Base-by-base conservation (phyloP, 2,329 filamentous ascomycete species). In the Ophiocordyceps camponoti-floridani region DNA sequence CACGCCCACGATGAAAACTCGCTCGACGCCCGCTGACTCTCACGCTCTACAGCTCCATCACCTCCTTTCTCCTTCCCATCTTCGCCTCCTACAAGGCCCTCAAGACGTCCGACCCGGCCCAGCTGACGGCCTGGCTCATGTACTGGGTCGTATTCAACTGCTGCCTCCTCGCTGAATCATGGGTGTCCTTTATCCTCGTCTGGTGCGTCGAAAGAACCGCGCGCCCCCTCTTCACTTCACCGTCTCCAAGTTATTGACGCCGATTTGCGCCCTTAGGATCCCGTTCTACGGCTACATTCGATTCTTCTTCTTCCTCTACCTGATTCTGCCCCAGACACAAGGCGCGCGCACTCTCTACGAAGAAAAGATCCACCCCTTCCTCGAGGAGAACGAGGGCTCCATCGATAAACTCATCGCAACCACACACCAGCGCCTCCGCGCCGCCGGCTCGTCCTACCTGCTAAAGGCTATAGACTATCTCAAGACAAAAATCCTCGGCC, bases 71-170 rank as follows among this genome's bases (percentile, higher is more conserved):
- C 58, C 93, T 96, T 60, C 91, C 91, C 44, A 78, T 95, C 50
- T 96, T 94, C 66, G 88, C 89, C 52, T 94, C 89, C 51, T 96
- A 95, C 74, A 96, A 96, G 70, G 89, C 91, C 43, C 82, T 98
- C 58, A 89, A 91, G 66, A 88, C 86, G 14, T 82, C 83, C 44
- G 85, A 95, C 62, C 87, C 88, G 2, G 81, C 85, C 35, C 79
- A 93, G 58, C 73, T 95, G 48, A 85, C 85, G 50, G 89, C 89
- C 79, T 98, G 91, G 91, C 76, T 96, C 52, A 96, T 96, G 83
- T 98, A 96, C 73, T 98, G 89, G 83, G 86, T 94, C 48, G 86
- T 94, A 23, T 75, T 95, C 51, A 84, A 84, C 48, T 81, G 84
- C 60, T 77, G 80, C 54, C 71, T 88, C 46, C 75, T 91, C 49